Evolutionary conservation across 139 green algal genomes (phyloP).

Genomic region (Chlorella ohadii): DNA sequence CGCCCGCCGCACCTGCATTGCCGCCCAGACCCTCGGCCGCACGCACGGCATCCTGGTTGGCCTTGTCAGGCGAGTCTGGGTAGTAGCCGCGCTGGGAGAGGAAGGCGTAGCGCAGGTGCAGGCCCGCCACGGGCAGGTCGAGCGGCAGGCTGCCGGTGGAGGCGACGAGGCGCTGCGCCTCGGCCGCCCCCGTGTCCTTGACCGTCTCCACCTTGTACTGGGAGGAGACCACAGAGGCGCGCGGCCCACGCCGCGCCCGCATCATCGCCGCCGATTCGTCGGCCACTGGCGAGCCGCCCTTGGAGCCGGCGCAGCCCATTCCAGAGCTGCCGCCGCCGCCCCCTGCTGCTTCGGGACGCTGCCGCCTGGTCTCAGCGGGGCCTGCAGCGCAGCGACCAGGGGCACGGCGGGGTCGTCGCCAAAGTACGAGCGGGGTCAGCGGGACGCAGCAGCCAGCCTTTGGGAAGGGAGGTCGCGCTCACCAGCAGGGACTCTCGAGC

Average conservation of each 20-base stretch:
- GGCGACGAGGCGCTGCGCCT: conserved; percentile 5
- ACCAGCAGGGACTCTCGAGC: no score
- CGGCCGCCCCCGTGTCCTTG: background rate
- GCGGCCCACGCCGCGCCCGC: conserved; percentile 4
- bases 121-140: background rate
- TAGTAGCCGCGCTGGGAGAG: conserved; percentile 91
- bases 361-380: no score
- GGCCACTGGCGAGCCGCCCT: background rate
- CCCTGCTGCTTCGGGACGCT: no score
- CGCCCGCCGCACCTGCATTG: conserved; percentile 37
- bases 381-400: no score
- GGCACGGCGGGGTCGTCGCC: no score
- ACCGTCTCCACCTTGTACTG: background rate
- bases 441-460: no score
- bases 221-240: background rate
- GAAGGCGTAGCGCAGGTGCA: conserved; percentile 73
- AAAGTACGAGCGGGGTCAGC: no score
- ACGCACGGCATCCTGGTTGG: conserved; percentile 91
- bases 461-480: no score
- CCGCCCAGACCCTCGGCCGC: conserved; percentile 71
- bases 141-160: conserved; percentile 5
- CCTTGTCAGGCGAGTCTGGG: conserved; percentile 84
- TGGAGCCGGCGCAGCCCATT: conserved; percentile 28
- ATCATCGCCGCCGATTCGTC: conserved; percentile 17
- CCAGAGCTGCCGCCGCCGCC: background rate